phyloP scores from a whole-genome alignment of 768 basidiomycete species.

The Trametes sanguinea region DNA sequence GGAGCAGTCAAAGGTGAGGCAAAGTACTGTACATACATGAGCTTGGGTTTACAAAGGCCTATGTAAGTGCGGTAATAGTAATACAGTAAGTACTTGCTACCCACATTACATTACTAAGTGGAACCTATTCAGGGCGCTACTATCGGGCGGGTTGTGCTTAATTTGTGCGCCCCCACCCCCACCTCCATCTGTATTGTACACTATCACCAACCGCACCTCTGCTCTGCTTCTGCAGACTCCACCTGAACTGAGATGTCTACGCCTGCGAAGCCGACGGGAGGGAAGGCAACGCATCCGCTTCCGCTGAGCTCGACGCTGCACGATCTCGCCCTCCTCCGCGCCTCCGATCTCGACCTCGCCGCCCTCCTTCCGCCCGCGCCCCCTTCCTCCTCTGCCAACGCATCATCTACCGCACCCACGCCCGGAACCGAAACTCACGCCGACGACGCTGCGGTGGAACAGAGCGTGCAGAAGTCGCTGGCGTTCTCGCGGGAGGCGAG shows the following conservation, averaged over 20 bases:
- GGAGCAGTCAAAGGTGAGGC: neutral
- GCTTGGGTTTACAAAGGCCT: neutral
- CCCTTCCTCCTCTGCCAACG: neutral
- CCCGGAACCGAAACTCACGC: conserved; percentile 1
- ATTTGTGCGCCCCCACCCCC: too few relatives aligned
- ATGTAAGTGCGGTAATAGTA: too few relatives aligned
- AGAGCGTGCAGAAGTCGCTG: conserved; percentile 53
- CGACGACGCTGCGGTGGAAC: conserved; percentile 31
- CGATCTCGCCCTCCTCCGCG: conserved; percentile 72
- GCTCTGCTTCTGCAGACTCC: too few relatives aligned
- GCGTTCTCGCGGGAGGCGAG: conserved; percentile 62
- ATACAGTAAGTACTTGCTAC: too few relatives aligned
- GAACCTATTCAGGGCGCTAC: too few relatives aligned
- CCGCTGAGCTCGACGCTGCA: conserved; percentile 61
- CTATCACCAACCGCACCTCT: neutral
- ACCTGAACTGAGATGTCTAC: conserved; percentile 15
- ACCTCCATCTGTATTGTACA: neutral
- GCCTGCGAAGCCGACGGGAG: conserved; percentile 4
- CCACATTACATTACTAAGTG: too few relatives aligned
- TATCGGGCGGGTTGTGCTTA: too few relatives aligned
- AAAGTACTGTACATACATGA: neutral
- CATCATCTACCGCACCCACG: neutral
- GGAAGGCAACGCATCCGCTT: conserved; percentile 47
- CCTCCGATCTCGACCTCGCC: conserved; percentile 50
- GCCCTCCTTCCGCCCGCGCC: conserved; percentile 29